Percentiles rank a stretch among this genome's conserved stretches.
Conservation (phyloP, 2,329 filamentous ascomycete genomes). For the Ophiostoma sp. region DNA sequence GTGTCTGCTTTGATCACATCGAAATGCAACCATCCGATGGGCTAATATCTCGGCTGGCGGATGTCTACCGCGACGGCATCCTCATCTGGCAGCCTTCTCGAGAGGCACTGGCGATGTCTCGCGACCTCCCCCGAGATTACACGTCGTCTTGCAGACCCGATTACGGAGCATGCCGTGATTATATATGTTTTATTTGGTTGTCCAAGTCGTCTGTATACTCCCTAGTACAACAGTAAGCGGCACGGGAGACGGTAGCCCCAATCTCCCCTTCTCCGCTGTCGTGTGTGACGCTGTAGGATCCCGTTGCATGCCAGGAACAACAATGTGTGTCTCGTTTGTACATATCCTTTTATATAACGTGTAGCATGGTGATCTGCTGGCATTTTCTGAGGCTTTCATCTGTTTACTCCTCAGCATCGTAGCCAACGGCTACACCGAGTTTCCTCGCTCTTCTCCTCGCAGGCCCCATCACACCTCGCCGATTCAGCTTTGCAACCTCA, state of each 20-base stretch:
- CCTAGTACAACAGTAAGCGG: neutral
- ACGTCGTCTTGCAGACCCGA: constrained; percentile 5
- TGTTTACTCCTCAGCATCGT: too few species aligned
- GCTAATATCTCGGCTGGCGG: neutral
- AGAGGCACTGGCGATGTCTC: neutral
- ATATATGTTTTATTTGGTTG: neutral
- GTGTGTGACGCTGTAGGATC: neutral
- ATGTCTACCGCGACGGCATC: neutral
- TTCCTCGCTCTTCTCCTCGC: neutral
- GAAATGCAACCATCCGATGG: neutral
- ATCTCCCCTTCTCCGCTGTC: neutral
- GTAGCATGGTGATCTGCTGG: neutral
- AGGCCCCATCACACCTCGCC: neutral
- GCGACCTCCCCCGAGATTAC: neutral
- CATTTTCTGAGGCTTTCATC: too few species aligned
- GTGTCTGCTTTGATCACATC: neutral
- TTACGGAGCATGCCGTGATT: neutral
- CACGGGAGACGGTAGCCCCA: neutral
- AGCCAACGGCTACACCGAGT: neutral
- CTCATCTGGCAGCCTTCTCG: neutral
- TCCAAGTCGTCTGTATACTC: too few species aligned
- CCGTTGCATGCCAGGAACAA: neutral
- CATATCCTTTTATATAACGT: neutral
- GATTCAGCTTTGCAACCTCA: neutral
- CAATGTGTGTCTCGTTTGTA: neutral